Conservation (phyloP, 306 rosid genomes). For the Cicer arietinum region DNA sequence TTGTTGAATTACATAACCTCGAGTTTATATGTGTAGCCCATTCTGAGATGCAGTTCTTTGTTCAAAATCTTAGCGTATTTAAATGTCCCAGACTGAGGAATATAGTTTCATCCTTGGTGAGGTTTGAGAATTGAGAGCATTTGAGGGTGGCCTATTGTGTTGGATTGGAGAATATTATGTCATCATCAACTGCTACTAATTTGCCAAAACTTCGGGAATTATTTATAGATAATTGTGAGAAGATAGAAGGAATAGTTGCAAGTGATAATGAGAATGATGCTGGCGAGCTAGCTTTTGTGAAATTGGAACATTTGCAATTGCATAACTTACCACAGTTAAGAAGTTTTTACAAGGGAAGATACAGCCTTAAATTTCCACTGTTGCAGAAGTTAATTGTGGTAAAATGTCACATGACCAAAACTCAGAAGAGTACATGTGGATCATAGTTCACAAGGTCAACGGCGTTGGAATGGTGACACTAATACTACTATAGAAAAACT, state of each 20-base stretch:
- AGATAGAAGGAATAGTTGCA: slow-evolving; percentile 1
- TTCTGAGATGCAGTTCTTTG: neutral
- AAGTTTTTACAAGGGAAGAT: slow-evolving; percentile 8
- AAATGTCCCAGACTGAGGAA: neutral
- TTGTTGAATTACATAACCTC: neutral
- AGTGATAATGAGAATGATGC: neutral
- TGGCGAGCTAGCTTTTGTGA: slow-evolving; percentile 13
- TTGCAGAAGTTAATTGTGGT: neutral
- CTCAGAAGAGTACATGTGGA: neutral
- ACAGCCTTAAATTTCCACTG: slow-evolving; percentile 25
- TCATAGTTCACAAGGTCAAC: neutral
- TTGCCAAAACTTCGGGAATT: neutral
- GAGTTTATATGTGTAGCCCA: neutral
- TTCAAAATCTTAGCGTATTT: neutral
- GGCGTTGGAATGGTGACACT: slow-evolving; percentile 33
- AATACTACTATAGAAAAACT: neutral
- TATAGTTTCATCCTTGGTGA: neutral
- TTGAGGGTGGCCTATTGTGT: neutral
- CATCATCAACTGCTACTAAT: neutral
- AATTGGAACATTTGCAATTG: neutral
- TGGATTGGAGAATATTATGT: slow-evolving; percentile 10
- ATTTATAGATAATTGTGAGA: neutral
- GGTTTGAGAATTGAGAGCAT: neutral
- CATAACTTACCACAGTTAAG: neutral
- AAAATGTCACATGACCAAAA: neutral